phyloP scores from a whole-genome alignment of 805 yeast genomes.

The Schwanniomyces pseudopolymorphus region DNA sequence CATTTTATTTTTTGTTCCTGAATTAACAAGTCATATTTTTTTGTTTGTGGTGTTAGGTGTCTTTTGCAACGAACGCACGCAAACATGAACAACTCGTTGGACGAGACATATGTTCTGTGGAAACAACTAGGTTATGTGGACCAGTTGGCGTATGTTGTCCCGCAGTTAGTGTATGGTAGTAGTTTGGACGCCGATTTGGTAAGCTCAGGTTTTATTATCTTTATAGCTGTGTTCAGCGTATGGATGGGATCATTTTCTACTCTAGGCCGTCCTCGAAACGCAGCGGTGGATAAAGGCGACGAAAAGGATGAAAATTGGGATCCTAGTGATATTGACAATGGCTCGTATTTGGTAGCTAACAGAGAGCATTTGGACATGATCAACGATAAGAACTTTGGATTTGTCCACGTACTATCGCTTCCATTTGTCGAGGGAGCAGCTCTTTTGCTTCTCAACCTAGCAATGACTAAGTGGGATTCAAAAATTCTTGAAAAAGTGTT shows the following conservation, averaged over 20 bases:
- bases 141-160: neutral
- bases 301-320: slow-evolving; percentile 11
- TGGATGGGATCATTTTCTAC: slow-evolving; percentile 18
- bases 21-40: too few relatives aligned
- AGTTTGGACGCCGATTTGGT: slow-evolving; percentile 3
- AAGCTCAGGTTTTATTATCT: slow-evolving; percentile 11
- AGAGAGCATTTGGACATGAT: slow-evolving; percentile 4
- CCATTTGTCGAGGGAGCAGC: slow-evolving; percentile 45
- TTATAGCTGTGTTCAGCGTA: slow-evolving; percentile 23
- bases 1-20: too few relatives aligned
- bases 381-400: slow-evolving; percentile 5
- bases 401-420: slow-evolving; percentile 33
- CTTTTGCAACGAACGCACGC: neutral
- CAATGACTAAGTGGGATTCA: slow-evolving; percentile 2
- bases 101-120: neutral
- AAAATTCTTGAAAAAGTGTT: slow-evolving; percentile 15
- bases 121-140: slow-evolving; percentile 1
- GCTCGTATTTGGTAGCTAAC: slow-evolving; percentile 1
- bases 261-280: slow-evolving; percentile 22
- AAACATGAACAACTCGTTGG: neutral
- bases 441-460: slow-evolving; percentile 39
- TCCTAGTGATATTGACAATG: slow-evolving; percentile 20
- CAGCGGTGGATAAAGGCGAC: slow-evolving; percentile 18
- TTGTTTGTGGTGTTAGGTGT: neutral
- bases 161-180: neutral